Evolutionary conservation across 163 green algal species (phyloP).

Genomic region (Prototheca cutis): DNA sequence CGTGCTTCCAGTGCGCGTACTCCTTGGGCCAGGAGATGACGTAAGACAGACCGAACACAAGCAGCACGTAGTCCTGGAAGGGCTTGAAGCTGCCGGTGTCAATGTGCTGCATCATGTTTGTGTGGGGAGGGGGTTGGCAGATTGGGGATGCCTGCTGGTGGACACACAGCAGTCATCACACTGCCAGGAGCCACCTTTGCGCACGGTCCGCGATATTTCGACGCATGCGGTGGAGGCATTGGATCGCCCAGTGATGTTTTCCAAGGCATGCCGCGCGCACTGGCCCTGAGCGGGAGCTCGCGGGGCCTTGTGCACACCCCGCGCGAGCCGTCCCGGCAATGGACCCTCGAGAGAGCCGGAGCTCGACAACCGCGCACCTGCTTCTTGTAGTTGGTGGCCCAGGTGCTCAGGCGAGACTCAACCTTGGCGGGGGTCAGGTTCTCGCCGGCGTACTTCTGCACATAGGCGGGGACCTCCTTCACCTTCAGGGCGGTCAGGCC

Average conservation of each 20-base stretch:
- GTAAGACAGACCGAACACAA: conserved; percentile 42
- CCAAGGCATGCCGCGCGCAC: no score
- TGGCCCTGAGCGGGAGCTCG: no score
- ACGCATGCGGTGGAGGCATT: no score
- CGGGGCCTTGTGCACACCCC: no score
- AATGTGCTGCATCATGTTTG: conserved; percentile 42
- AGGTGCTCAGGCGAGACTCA: conserved; percentile 16
- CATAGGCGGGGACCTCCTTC: conserved; percentile 26
- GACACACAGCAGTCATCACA: no score
- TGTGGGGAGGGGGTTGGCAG: neutral
- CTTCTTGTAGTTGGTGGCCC: conserved; percentile 28
- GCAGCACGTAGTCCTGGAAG: conserved; percentile 26
- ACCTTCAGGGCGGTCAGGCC: conserved; percentile 11
- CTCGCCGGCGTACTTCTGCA: conserved; percentile 25
- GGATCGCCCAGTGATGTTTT: no score
- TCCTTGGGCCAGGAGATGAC: conserved; percentile 40
- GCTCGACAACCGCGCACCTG: conserved; percentile 7
- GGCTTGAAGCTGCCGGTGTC: conserved; percentile 45
- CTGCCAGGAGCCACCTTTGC: no score
- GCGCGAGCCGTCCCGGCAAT: no score
- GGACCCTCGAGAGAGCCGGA: neutral
- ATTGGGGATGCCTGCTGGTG: no score
- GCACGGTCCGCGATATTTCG: no score
- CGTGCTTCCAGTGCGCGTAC: conserved; percentile 45
- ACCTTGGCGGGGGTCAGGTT: conserved; percentile 21